Evolutionary conservation across 805 yeast species (phyloP).

Genomic region (Jamesozyma hellenica): DNA sequence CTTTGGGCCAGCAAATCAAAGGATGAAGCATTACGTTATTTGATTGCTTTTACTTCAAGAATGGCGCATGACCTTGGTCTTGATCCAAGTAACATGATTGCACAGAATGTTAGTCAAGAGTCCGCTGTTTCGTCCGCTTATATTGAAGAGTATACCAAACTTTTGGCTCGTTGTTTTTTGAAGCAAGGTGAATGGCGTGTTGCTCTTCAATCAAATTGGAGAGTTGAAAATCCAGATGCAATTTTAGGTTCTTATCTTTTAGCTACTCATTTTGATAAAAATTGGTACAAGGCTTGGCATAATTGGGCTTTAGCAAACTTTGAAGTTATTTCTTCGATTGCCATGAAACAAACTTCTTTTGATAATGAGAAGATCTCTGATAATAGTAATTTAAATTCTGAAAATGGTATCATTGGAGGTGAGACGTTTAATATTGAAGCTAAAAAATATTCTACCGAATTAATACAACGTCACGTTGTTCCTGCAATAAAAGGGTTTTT

Average conservation of each 20-base stretch:
- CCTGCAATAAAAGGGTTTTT: conserved; percentile 93
- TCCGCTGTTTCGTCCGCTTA: conserved; percentile 39
- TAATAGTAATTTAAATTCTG: not conserved
- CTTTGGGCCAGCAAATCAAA: conserved; percentile 93
- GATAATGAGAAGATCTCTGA: conserved; percentile 5
- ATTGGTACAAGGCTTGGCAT: conserved; percentile 98
- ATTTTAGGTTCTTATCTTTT: conserved; percentile 84
- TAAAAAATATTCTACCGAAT: conserved; percentile 35
- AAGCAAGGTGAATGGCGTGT: conserved; percentile 98
- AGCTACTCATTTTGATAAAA: conserved; percentile 85
- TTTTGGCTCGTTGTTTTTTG: conserved; percentile 84
- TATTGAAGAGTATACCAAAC: conserved; percentile 70
- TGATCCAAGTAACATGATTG: conserved; percentile 73
- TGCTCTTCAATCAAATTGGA: conserved; percentile 66
- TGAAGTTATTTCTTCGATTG: conserved; percentile 68
- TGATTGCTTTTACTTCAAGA: conserved; percentile 81
- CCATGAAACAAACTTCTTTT: conserved; percentile 14
- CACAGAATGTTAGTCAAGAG: conserved; percentile 73
- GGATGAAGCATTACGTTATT: conserved; percentile 70
- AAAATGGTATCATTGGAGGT: conserved; percentile 12
- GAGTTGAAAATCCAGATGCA: conserved; percentile 65
- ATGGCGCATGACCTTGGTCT: conserved; percentile 81
- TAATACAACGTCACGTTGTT: conserved; percentile 74
- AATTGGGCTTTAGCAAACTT: conserved; percentile 97
- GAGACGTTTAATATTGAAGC: conserved; percentile 22